Evolutionary conservation across 208 protist species (phyloP), one percentile per base, ranked within the genome.

Genomic region (Trypanosoma melophagium): DNA sequence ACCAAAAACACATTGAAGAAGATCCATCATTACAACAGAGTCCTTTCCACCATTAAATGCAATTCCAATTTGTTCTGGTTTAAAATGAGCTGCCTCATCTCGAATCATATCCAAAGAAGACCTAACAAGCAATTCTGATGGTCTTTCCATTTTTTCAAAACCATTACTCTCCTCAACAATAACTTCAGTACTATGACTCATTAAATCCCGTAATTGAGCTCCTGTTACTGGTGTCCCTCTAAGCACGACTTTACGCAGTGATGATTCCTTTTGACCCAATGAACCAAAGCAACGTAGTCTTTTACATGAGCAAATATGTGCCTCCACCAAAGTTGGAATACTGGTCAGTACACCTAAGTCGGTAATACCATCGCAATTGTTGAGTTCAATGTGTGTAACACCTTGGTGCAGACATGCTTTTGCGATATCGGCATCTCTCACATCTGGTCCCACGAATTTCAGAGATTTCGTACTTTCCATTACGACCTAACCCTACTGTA

Each of bases 1-100:
- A 1, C 80, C 76, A 16, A 96, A 50, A 9, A 69, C 77, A 10
- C 71, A 63, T 3, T 69, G 53, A 41, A 93, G 49, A 25, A 97
- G 77, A 67, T 95, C 83, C 65, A 96, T 60, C 71, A 96, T 84
- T 19, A 93, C 87, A 1, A 96, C 87, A 51, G 82, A 89, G 74
- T 97, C 93, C 50, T 97, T 97, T 10, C 93, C 93, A 17, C 87
- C 93, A 60, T 97, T 97, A 67, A 97, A 97, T 38, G 86, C 86
- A 62, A 97, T 70, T 21, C 84, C 85, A 61, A 97, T 92, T 8
- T 81, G 54, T 7, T 91, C 58, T 8, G 70, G 60, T 3, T 64
- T 71, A 56, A 79, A 83, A 31, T 61, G 42, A 0, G 49, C 45
- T 19, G 77, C 81, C 13, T 79, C 67, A 31, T 81, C 50, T 19